Conservation (phyloP, 345 rosid genomes). For the Acer campestre region DNA sequence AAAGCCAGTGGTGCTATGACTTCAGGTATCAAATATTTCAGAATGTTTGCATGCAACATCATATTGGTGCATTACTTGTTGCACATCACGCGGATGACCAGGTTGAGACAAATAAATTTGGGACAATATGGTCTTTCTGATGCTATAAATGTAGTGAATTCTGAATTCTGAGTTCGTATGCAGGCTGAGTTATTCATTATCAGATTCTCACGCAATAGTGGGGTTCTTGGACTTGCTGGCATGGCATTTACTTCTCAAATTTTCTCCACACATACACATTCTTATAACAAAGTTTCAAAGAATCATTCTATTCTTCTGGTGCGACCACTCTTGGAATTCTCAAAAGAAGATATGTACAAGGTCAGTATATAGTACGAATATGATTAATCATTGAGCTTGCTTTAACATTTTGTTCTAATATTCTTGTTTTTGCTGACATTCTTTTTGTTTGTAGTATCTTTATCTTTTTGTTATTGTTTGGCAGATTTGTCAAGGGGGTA, state of each 20-base stretch:
- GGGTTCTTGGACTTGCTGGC: conserved; percentile 96
- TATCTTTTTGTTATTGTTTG: conserved; percentile 5
- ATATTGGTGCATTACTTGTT: conserved; percentile 71
- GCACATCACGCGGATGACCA: conserved; percentile 97
- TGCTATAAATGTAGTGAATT: conserved; percentile 13
- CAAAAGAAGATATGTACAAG: conserved; percentile 85
- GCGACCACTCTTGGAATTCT: conserved; percentile 73
- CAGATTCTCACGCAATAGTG: conserved; percentile 86
- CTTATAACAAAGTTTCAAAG: conserved; percentile 33
- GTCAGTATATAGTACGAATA: conserved; percentile 31
- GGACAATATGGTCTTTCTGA: background rate
- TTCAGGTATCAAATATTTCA: conserved; percentile 74
- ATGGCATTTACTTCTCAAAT: conserved; percentile 79
- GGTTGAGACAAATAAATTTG: conserved; percentile 40
- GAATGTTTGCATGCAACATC: conserved; percentile 56
- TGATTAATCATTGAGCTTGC: background rate
- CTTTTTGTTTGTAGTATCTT: background rate
- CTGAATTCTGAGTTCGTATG: conserved; percentile 34
- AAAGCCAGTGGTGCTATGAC: conserved; percentile 13
- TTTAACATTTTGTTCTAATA: background rate
- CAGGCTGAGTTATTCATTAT: conserved; percentile 92
- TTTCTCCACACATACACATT: conserved; percentile 40
- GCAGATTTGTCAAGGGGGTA: conserved; percentile 67
- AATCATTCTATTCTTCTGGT: conserved; percentile 61
- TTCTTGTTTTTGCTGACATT: background rate